Conservation (phyloP, 345 rosid genomes). For the Linum tenue region DNA sequence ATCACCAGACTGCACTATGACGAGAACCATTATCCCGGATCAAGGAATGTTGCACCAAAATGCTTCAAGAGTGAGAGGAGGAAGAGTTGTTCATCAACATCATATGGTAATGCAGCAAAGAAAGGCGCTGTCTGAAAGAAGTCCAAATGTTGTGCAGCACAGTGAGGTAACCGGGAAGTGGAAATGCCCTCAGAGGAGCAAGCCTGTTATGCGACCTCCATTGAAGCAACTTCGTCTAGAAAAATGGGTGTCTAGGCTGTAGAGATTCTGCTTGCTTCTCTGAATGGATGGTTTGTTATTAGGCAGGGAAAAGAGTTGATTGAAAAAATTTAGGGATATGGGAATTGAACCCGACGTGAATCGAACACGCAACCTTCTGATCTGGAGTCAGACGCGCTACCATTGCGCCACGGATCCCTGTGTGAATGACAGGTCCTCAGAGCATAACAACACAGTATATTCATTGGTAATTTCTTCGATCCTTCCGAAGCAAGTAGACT, state of each 20-base stretch:
- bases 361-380: slow-evolving; percentile 99
- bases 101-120: slow-evolving; percentile 1
- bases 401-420: slow-evolving; percentile 94
- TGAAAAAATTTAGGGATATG: too few relatives aligned
- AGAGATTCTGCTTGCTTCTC: not conserved
- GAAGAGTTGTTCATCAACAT: not conserved
- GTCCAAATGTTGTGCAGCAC: slow-evolving; percentile 29
- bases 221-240: slow-evolving; percentile 81
- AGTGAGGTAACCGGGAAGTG: slow-evolving; percentile 52
- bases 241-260: slow-evolving; percentile 49
- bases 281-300: too few relatives aligned
- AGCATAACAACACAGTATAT: too few relatives aligned
- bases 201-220: slow-evolving; percentile 57
- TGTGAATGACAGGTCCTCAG: too few relatives aligned
- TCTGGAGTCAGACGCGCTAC: slow-evolving; percentile 99
- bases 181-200: slow-evolving; percentile 70
- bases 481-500: too few relatives aligned
- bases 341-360: slow-evolving; percentile 77
- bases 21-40: slow-evolving; percentile 16
- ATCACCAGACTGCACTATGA: slow-evolving; percentile 12
- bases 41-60: slow-evolving; percentile 15
- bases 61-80: slow-evolving; percentile 21
- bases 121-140: slow-evolving; percentile 41
- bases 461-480: too few relatives aligned
- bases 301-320: too few relatives aligned